Evolutionary conservation across 1,284 basidiomycete genomes (phyloP), one percentile per base, ranked within the genome.

Genomic region (Heterobasidion annosum): DNA sequence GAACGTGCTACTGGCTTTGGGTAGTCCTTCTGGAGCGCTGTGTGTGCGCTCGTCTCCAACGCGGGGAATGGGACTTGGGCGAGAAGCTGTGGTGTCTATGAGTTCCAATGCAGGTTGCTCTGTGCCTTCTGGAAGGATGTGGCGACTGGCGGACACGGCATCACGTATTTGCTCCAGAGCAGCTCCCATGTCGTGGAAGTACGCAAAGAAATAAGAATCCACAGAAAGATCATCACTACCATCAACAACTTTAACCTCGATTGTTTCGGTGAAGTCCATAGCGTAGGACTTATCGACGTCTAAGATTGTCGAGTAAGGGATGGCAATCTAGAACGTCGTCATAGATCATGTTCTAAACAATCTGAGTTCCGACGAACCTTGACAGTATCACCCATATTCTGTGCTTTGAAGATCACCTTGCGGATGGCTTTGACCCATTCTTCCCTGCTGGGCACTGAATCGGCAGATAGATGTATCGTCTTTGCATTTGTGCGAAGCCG

Each of bases 391-490:
- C 95, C 95, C 75, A 89, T 88, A 65, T 98, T 97, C 73, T 98
- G 95, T 5, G 88, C 88, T 64, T 93, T 93, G 73, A 98, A 93
- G 56, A 97, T 93, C 35, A 89, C 88, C 68, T 91, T 95, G 56
- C 86, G 82, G 56, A 99, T 85, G 2, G 90, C 85, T 66, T 94
- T 93, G 42, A 98, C 85, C 96, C 96, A 99, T 70, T 94, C 90
- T 48, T 93, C 86, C 45, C 91, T 79, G 65, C 84, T 90, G 0
- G 86, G 82, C 12, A 81, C 72, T 8, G 92, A 93, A 60, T 94
- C 90, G 1, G 89, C 88, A 43, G 81, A 79, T 57, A 95, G 70
- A 6, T 80, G 70, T 50, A 93, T 78, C 35, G 76, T 81, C 68
- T 85, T 87, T 68, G 91, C 84, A 61, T 88, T 87, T 5, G 91